Evolutionary conservation across 768 basidiomycete genomes (phyloP).

Genomic region (Lactarius pseudohatsudake): DNA sequence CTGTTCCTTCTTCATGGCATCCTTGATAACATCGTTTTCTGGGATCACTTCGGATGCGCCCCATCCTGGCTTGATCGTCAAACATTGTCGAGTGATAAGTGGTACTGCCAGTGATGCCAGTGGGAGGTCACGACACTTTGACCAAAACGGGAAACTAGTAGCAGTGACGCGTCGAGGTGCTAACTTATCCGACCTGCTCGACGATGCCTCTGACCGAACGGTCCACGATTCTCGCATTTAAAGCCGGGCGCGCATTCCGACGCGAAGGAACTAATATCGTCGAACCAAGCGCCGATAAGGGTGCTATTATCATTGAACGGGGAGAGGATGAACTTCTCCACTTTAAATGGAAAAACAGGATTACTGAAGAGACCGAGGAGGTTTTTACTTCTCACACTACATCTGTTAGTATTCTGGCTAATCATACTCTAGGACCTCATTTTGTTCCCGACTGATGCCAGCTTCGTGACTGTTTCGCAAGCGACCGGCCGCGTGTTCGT

Average conservation of each 20-base stretch:
- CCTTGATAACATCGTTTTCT: constrained; percentile 65
- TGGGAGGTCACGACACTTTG: background rate
- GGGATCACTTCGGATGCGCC: constrained; percentile 37
- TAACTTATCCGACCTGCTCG: background rate
- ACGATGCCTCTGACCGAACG: constrained; percentile 26
- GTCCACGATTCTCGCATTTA: constrained; percentile 46
- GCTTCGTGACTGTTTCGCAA: constrained; percentile 71
- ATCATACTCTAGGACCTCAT: constrained; percentile 66
- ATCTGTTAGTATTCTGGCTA: constrained; percentile 7
- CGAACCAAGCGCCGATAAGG: constrained; percentile 67
- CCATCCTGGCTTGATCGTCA: constrained; percentile 28
- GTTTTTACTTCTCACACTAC: constrained; percentile 37
- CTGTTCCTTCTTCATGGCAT: constrained; percentile 75
- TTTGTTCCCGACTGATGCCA: constrained; percentile 83
- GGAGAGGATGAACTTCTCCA: constrained; percentile 77
- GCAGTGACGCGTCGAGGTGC: constrained; percentile 16
- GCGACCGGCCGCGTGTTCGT: constrained; percentile 76
- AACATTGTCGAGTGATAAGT: constrained; percentile 19
- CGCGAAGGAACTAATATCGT: constrained; percentile 66
- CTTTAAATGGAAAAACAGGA: constrained; percentile 78
- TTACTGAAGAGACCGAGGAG: constrained; percentile 60
- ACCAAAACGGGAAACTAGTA: constrained; percentile 14
- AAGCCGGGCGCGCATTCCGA: constrained; percentile 75
- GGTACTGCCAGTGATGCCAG: background rate
- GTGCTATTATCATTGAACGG: constrained; percentile 65